These are phyloP conservation scores for Chaetomium olivaceum DNA, from an alignment of 2,329 filamentous ascomycete species.

Conservation along the genomic window DNA sequence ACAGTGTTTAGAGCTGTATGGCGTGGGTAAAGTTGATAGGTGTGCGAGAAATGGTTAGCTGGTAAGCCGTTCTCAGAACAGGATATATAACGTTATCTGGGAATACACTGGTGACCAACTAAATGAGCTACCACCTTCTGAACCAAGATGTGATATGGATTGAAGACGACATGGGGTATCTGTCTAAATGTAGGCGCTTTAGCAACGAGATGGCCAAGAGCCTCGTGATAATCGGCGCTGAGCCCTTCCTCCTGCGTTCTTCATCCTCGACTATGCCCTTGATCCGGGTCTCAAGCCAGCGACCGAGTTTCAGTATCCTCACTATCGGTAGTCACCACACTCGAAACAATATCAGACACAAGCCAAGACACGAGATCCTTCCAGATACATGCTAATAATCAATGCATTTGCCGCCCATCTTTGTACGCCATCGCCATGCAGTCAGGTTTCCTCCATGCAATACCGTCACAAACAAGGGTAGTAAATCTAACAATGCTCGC, in stretches of 20 bases:
- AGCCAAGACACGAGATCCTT: neutral
- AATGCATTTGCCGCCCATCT: constrained; percentile 10
- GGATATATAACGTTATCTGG: neutral
- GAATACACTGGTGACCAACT: neutral
- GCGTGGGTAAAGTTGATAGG: neutral
- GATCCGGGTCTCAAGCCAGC: neutral
- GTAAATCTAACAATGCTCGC: neutral
- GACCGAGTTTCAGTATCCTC: neutral
- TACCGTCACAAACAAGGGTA: neutral
- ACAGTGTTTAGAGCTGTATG: constrained; percentile 13
- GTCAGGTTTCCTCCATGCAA: neutral
- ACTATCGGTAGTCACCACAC: neutral
- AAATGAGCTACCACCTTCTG: neutral
- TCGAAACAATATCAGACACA: neutral
- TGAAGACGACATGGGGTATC: neutral
- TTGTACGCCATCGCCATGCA: constrained; percentile 27
- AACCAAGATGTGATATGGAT: neutral
- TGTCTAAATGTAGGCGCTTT: neutral
- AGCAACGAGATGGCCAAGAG: neutral
- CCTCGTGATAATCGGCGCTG: neutral
- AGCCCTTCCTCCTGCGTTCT: neutral
- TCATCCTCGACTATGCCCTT: neutral
- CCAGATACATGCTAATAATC: neutral
- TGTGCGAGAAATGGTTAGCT: neutral
- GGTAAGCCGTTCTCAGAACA: neutral